Conservation (phyloP, 2,329 filamentous ascomycete genomes). For the Fusarium dlaminii region DNA sequence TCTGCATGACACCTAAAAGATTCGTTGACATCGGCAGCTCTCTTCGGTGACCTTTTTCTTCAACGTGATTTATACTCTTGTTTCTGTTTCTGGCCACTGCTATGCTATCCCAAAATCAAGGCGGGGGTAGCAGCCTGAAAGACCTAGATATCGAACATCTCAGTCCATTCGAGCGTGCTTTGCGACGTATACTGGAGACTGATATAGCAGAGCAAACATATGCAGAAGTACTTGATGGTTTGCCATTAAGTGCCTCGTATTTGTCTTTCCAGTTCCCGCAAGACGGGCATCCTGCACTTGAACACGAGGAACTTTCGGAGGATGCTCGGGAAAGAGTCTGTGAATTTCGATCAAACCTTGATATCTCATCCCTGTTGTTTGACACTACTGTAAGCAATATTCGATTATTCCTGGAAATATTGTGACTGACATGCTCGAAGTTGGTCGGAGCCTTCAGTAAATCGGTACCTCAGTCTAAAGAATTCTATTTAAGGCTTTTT, state of each 20-base stretch:
- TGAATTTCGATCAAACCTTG: not conserved
- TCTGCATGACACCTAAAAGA: not conserved
- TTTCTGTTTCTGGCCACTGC: too few species aligned
- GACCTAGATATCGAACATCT: not conserved
- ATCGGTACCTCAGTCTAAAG: accelerated
- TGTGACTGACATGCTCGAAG: accelerated
- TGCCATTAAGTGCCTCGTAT: not conserved
- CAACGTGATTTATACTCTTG: not conserved
- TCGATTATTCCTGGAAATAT: accelerated
- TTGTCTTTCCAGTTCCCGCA: not conserved
- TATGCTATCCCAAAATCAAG: not conserved
- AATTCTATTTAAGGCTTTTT: not conserved
- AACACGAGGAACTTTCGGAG: not conserved
- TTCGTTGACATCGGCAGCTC: too few species aligned
- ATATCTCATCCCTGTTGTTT: not conserved
- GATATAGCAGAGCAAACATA: not conserved
- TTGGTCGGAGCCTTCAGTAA: not conserved
- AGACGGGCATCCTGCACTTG: not conserved
- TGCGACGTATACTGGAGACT: not conserved
- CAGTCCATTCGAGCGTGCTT: not conserved
- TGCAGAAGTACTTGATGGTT: slow-evolving; percentile 1
- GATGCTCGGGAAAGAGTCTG: not conserved
- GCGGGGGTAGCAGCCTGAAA: not conserved
- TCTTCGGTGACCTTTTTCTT: accelerated
- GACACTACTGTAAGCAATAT: accelerated